Evolutionary conservation across 1,284 basidiomycete species (phyloP), one percentile per base, ranked within the genome.

Genomic region (Sanguinoderma infundibulare): DNA sequence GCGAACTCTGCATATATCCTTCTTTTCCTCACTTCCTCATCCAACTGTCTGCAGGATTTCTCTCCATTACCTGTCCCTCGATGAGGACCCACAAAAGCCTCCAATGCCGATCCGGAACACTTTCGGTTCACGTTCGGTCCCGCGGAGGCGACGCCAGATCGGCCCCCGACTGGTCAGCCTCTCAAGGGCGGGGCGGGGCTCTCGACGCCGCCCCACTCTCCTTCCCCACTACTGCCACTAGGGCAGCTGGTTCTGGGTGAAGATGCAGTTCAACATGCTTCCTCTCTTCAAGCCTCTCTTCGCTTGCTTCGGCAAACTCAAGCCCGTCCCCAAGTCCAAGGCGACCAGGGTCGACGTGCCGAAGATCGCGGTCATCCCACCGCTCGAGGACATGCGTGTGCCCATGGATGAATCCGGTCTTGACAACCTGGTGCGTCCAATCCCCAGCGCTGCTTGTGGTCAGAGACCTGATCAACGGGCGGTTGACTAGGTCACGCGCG

Each of bases 141-240:
- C n/a, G 14, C 24, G 2, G 57, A 61, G 32, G 56, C 42, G 42
- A 46, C 7, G n/a, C n/a, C n/a, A n/a, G n/a, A n/a, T n/a, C n/a
- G n/a, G n/a, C n/a, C n/a, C n/a, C n/a, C n/a, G n/a, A n/a, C n/a
- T n/a, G n/a, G n/a, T 15, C 24, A 26, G 42, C 42, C 42, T 46
- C 42, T 7, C 42, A 7, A 46, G 42, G 42, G 24, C 6, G 5
- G 28, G 24, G 8, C 14, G 5, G 14, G 17, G 12, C 24, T 28
- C 24, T 2, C 14, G 22, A 28, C 17, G 14, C 42, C 28, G 14
- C 42, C 5, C 28, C 24, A 44, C 26, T 46, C 42, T 46, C 24
- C 15, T 46, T 15, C 9, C 8, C 17, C 42, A 26, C 42, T 46
- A 26, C 42, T 3, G 42, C 42, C 42, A 46, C 42, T 26, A 46